Evolutionary conservation across 1,284 basidiomycete genomes (phyloP).

Genomic region (Phellopilus nigrolimitatus): DNA sequence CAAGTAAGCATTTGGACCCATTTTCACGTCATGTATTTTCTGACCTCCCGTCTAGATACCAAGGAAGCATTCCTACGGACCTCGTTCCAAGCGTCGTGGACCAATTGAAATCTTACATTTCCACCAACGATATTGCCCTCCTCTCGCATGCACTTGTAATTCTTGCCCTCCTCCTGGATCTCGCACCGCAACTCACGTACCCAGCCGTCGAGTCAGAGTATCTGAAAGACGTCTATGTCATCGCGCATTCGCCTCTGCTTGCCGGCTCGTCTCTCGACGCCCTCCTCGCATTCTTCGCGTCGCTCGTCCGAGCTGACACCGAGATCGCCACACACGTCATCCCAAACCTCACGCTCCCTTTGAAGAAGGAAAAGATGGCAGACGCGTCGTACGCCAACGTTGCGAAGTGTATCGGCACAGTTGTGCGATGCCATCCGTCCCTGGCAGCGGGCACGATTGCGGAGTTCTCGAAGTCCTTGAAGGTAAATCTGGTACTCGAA

Average conservation of each 20-base stretch:
- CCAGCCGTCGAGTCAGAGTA: conserved; percentile 68
- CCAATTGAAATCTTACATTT: conserved; percentile 73
- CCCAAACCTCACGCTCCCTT: conserved; percentile 59
- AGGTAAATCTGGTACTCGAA: conserved; percentile 37
- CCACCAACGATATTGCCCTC: conserved; percentile 68
- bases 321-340: conserved; percentile 77
- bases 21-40: conserved; percentile 5
- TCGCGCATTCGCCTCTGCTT: conserved; percentile 75
- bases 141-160: conserved; percentile 73
- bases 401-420: conserved; percentile 77
- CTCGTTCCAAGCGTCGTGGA: conserved; percentile 61
- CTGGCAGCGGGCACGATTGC: conserved; percentile 77
- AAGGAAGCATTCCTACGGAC: conserved; percentile 53
- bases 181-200: conserved; percentile 63
- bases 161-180: conserved; percentile 64
- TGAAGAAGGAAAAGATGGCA: conserved; percentile 51
- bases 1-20: conserved; percentile 39
- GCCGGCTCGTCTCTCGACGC: conserved; percentile 75
- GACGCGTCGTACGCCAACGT: conserved; percentile 65
- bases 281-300: conserved; percentile 74
- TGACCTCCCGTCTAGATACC: conserved; percentile 46
- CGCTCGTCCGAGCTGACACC: conserved; percentile 77
- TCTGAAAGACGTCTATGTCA: conserved; percentile 62
- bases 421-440: conserved; percentile 64
- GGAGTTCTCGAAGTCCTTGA: conserved; percentile 75